phyloP scores from a whole-genome alignment of 345 rosid species.

The Pugionium cornutum region DNA sequence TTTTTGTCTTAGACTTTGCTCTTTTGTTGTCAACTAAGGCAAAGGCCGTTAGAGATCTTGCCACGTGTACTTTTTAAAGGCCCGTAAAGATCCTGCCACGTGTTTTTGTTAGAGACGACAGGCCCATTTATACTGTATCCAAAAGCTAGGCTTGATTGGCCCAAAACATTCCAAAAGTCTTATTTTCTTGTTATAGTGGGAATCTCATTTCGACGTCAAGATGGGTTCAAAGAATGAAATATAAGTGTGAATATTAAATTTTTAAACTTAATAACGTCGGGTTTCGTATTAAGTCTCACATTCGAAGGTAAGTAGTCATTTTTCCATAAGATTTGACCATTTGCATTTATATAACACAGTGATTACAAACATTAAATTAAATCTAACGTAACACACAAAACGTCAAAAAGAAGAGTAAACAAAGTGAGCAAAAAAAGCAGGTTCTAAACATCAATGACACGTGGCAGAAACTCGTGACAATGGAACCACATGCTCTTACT shows the following conservation, averaged over 20 bases:
- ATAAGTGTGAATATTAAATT: too few relatives aligned
- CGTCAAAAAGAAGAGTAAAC: background rate
- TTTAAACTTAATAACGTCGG: too few relatives aligned
- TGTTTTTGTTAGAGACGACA: background rate
- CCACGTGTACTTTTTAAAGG: slow-evolving; percentile 6
- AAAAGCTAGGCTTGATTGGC: background rate
- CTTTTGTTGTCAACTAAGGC: slow-evolving; percentile 15
- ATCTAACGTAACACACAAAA: too few relatives aligned
- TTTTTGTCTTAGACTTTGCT: background rate
- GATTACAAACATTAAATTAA: too few relatives aligned
- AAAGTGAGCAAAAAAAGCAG: slow-evolving; percentile 7
- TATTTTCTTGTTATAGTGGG: too few relatives aligned
- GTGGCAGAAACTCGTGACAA: slow-evolving; percentile 37
- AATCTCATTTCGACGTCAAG: too few relatives aligned
- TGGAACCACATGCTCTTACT: slow-evolving; percentile 49
- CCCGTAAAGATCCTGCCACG: slow-evolving; percentile 17
- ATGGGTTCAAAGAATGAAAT: too few relatives aligned
- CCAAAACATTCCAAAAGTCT: background rate
- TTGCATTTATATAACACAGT: too few relatives aligned
- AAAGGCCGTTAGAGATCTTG: background rate
- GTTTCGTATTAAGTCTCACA: too few relatives aligned
- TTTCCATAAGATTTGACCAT: too few relatives aligned
- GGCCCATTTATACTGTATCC: slow-evolving; percentile 10
- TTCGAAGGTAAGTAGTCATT: too few relatives aligned
- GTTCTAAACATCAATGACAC: slow-evolving; percentile 42